Conservation (phyloP, 306 rosid genomes). For the Coriaria nepalensis region DNA sequence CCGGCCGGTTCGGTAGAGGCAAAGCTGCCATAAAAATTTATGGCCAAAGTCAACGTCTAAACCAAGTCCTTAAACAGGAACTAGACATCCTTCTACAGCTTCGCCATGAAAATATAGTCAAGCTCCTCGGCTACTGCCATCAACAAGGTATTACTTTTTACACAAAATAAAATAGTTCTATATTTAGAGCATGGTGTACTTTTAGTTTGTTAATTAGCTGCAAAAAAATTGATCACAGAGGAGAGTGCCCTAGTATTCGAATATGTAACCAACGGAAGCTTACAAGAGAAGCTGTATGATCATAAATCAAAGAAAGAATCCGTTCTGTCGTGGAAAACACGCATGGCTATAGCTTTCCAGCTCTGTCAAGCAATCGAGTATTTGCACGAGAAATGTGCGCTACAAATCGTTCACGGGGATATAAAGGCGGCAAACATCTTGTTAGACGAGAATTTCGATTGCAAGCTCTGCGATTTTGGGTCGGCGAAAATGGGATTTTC, state of each 20-base stretch:
- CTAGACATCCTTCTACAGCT: conserved; percentile 25
- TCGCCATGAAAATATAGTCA: conserved; percentile 23
- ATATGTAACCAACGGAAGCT: conserved; percentile 25
- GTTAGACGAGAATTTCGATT: conserved; percentile 23
- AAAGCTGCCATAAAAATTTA: conserved; percentile 25
- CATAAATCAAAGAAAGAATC: not conserved
- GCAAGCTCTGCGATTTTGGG: conserved; percentile 42
- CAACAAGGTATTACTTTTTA: conserved; percentile 14
- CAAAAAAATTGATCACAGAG: conserved; percentile 10
- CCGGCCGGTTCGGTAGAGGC: not conserved
- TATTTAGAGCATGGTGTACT: not conserved
- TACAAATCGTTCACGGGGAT: conserved; percentile 40
- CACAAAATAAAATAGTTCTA: not conserved
- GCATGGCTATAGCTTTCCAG: conserved; percentile 28
- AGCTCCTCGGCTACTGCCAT: conserved; percentile 26
- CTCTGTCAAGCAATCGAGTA: conserved; percentile 27
- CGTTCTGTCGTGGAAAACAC: conserved; percentile 28
- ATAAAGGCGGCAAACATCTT: conserved; percentile 35
- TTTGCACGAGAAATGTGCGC: conserved; percentile 24
- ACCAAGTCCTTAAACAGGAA: conserved; percentile 28
- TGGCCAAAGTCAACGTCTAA: conserved; percentile 23
- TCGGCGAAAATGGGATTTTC: conserved; percentile 41
- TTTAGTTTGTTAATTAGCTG: not conserved
- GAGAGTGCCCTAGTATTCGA: conserved; percentile 35
- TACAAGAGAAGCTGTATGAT: conserved; percentile 35